Conservation (phyloP, 1,284 basidiomycete species). For the Fomitopsis palustris region DNA sequence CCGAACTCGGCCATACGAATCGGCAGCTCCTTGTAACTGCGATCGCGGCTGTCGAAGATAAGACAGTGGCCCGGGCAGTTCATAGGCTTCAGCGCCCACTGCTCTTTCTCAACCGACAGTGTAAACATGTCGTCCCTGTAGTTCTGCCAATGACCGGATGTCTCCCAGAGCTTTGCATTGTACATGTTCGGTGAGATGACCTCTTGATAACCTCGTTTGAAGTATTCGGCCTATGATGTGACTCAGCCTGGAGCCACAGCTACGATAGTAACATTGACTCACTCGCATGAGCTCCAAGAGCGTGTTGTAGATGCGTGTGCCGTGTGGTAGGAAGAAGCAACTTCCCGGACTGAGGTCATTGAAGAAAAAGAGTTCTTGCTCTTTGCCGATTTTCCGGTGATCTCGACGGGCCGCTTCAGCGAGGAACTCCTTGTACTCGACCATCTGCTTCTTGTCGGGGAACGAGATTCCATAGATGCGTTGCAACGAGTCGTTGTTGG, state of each 20-base stretch:
- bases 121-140: constrained; percentile 98
- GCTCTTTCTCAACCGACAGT: constrained; percentile 93
- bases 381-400: constrained; percentile 94
- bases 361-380: constrained; percentile 99
- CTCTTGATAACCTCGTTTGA: constrained; percentile 86
- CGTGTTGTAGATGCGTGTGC: constrained; percentile 96
- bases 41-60: constrained; percentile 93
- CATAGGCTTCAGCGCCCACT: constrained; percentile 96
- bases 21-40: constrained; percentile 94
- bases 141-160: constrained; percentile 98
- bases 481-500: constrained; percentile 93
- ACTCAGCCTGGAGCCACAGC: neutral
- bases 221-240: constrained; percentile 65
- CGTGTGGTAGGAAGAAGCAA: constrained; percentile 97
- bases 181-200: constrained; percentile 99
- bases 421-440: constrained; percentile 95
- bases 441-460: constrained; percentile 95
- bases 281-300: constrained; percentile 89
- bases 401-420: constrained; percentile 97
- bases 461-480: constrained; percentile 99
- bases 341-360: constrained; percentile 94
- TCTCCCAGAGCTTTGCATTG: constrained; percentile 96
- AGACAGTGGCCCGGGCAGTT: constrained; percentile 98
- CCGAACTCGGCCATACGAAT: constrained; percentile 99
- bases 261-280: constrained; percentile 26